Percentiles rank a stretch among this genome's conserved stretches.
phyloP scores from a whole-genome alignment of 805 yeast species.

The Candida ponderosae region DNA sequence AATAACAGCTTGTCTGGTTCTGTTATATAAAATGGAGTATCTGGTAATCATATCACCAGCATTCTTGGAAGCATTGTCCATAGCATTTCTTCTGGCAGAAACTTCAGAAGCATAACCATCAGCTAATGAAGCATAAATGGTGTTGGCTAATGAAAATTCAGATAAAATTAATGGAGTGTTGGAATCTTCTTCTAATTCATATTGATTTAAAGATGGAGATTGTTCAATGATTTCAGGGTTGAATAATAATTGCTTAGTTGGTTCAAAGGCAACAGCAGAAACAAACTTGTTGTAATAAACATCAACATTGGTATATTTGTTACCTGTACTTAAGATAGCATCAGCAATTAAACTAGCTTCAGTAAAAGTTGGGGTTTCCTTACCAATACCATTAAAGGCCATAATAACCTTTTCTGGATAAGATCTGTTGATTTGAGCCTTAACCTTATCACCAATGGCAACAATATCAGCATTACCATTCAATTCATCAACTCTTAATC shows the following conservation, averaged over 20 bases:
- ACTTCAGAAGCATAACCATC: constrained; percentile 98
- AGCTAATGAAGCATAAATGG: constrained; percentile 84
- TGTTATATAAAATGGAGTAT: constrained; percentile 96
- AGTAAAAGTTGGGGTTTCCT: constrained; percentile 89
- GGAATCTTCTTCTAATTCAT: constrained; percentile 68
- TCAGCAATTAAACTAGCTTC: constrained; percentile 89
- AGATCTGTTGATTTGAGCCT: constrained; percentile 82
- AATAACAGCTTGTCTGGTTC: constrained; percentile 98
- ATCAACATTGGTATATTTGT: constrained; percentile 64
- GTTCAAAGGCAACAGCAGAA: constrained; percentile 86
- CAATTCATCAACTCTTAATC: constrained; percentile 51
- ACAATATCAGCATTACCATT: constrained; percentile 66
- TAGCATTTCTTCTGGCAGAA: constrained; percentile 98
- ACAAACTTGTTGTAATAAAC: constrained; percentile 83
- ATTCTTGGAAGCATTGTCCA: constrained; percentile 99
- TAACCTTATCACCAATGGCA: constrained; percentile 91
- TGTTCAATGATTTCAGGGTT: constrained; percentile 64
- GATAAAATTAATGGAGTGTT: constrained; percentile 64
- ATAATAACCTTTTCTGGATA: constrained; percentile 60
- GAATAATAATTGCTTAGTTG: constrained; percentile 60
- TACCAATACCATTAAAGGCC: constrained; percentile 88
- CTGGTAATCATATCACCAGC: constrained; percentile 98
- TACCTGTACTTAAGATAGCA: constrained; percentile 57
- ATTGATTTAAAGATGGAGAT: constrained; percentile 80
- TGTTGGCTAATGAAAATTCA: constrained; percentile 86